Evolutionary conservation across 2,329 filamentous ascomycete genomes (phyloP).

Genomic region (Talaromyces atroroseus): DNA sequence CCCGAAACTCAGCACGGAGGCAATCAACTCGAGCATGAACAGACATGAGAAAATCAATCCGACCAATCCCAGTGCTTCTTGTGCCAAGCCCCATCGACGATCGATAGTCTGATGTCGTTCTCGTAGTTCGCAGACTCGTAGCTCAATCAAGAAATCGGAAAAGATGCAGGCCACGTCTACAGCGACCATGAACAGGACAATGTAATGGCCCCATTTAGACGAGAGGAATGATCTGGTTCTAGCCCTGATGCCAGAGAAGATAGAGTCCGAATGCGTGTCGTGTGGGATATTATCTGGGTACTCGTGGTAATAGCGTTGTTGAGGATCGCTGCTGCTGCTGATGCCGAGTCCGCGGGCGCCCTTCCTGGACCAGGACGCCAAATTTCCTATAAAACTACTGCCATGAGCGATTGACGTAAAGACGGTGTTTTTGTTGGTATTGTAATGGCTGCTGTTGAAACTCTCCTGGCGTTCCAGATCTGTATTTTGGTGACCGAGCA

Average conservation of each 20-base stretch:
- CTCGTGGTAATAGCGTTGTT: conserved; percentile 2
- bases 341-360: conserved; percentile 1
- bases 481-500: conserved; percentile 3
- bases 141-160: conserved; percentile 47
- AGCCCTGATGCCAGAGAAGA: conserved; percentile 12
- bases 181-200: conserved; percentile 44
- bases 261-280: background rate
- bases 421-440: background rate
- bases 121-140: conserved; percentile 44
- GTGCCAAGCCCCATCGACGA: conserved; percentile 29
- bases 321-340: conserved; percentile 2
- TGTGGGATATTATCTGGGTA: background rate
- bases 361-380: conserved; percentile 5
- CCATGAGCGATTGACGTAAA: background rate
- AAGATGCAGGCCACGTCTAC: conserved; percentile 51
- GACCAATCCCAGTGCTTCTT: conserved; percentile 45
- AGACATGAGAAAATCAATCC: conserved; percentile 58
- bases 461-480: conserved; percentile 3
- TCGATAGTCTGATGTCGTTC: conserved; percentile 22
- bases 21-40: conserved; percentile 59
- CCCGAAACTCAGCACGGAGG: conserved; percentile 59
- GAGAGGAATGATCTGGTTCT: conserved; percentile 31
- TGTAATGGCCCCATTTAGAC: conserved; percentile 47
- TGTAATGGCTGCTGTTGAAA: background rate
- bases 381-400: conserved; percentile 4